Evolutionary conservation across 495 filamentous ascomycete species (phyloP).

Genomic region (Penicillium waksmanii): DNA sequence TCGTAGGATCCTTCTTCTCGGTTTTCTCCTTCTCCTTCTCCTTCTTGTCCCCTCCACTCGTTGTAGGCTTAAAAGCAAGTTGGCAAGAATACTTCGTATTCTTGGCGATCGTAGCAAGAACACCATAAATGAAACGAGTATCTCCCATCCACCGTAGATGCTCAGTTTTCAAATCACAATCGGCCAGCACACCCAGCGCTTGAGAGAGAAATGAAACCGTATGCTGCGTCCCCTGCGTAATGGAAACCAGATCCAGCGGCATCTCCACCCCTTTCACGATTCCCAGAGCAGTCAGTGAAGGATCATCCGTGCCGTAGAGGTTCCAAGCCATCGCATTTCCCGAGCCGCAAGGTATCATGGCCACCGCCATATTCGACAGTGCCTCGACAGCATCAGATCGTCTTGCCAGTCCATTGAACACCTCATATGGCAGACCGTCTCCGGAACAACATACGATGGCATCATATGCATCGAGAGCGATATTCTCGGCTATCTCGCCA

Average conservation of each 20-base stretch:
- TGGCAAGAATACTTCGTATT: background rate
- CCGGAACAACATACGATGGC: slow-evolving; percentile 84
- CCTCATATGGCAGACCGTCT: slow-evolving; percentile 85
- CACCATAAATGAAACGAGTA: slow-evolving; percentile 41
- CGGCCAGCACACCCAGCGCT: slow-evolving; percentile 84
- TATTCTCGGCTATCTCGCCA: slow-evolving; percentile 68
- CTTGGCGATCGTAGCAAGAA: slow-evolving; percentile 66
- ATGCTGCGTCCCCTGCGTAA: slow-evolving; percentile 74
- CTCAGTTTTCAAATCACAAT: slow-evolving; percentile 82
- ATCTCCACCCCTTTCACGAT: slow-evolving; percentile 81
- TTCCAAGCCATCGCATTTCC: slow-evolving; percentile 93
- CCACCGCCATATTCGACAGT: slow-evolving; percentile 74
- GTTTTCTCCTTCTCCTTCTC: background rate
- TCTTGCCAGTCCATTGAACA: slow-evolving; percentile 85
- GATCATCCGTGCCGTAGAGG: slow-evolving; percentile 74
- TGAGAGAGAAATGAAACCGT: slow-evolving; percentile 86
- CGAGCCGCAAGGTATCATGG: slow-evolving; percentile 82
- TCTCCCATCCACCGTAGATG: slow-evolving; percentile 88
- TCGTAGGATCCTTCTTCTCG: background rate
- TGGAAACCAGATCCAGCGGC: slow-evolving; percentile 77
- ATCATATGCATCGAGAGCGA: slow-evolving; percentile 79
- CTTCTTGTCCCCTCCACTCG: background rate
- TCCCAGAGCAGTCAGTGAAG: slow-evolving; percentile 71
- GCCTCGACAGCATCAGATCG: slow-evolving; percentile 71
- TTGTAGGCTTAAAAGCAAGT: background rate